A percentile compares a stretch with the other conserved stretches of the same genome.
Conservation (phyloP, 2,329 filamentous ascomycete species). For the Fusarium robinianum region DNA sequence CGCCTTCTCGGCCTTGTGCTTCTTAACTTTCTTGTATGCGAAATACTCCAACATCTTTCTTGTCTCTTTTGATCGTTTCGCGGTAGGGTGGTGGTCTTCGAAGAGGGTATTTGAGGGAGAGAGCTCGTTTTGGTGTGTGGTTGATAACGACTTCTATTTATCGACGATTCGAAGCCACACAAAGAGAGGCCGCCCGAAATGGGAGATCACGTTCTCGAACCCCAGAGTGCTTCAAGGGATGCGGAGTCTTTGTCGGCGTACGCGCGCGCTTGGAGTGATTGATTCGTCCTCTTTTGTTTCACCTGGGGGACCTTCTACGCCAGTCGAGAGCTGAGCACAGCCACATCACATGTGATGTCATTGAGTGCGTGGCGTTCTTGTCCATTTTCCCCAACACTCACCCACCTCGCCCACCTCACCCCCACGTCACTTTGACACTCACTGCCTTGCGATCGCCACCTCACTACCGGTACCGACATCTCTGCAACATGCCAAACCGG, state of each 20-base stretch:
- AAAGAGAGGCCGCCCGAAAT: conserved; percentile 29
- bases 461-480: conserved; percentile 17
- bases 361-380: conserved; percentile 16
- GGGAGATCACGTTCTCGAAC: conserved; percentile 4
- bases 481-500: conserved; percentile 7
- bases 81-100: background rate
- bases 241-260: conserved; percentile 17
- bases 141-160: conserved; percentile 8
- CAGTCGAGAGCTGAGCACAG: conserved; percentile 34
- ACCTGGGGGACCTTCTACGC: conserved; percentile 15
- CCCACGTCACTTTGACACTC: conserved; percentile 5
- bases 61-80: conserved; percentile 9
- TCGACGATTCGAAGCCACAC: conserved; percentile 11
- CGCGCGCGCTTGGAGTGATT: conserved; percentile 34
- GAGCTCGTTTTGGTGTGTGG: conserved; percentile 2
- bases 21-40: conserved; percentile 65
- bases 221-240: conserved; percentile 1
- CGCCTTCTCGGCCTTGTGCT: conserved; percentile 57
- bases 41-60: conserved; percentile 66
- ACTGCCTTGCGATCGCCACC: conserved; percentile 23
- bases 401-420: conserved; percentile 5
- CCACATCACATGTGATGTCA: conserved; percentile 44
- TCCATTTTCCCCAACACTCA: conserved; percentile 21
- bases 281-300: conserved; percentile 33
- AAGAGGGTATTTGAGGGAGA: background rate